Conservation (phyloP, 257 asterid species). For the Eucommia ulmoides region DNA sequence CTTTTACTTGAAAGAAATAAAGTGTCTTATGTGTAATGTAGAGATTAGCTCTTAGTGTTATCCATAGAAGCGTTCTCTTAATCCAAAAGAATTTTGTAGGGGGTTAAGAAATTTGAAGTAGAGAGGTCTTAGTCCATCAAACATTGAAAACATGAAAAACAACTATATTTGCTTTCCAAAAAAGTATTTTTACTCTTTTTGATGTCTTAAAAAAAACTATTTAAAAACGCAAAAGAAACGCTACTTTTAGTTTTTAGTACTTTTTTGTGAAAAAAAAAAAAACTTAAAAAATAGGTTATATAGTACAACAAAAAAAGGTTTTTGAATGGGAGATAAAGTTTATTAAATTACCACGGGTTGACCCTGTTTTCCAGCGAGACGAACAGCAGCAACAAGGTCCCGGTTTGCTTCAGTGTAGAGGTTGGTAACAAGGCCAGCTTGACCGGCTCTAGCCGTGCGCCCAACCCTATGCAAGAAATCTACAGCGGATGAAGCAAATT, state of each 20-base stretch:
- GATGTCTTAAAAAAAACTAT: background rate
- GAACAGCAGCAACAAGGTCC: constrained; percentile 85
- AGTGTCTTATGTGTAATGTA: background rate
- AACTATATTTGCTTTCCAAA: background rate
- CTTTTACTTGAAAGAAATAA: background rate
- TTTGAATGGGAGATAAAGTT: background rate
- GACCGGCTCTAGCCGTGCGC: constrained; percentile 95
- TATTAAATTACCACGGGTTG: constrained; percentile 60
- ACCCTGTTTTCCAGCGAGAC: constrained; percentile 59
- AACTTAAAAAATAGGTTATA: background rate
- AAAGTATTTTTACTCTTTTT: too few species aligned
- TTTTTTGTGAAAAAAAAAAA: background rate
- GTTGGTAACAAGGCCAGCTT: constrained; percentile 83
- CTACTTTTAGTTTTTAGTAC: background rate
- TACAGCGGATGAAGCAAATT: constrained; percentile 84
- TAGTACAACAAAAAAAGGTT: background rate
- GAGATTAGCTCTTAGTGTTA: too few species aligned
- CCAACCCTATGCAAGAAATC: constrained; percentile 98
- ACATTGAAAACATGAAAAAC: too few species aligned
- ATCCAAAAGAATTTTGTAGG: too few species aligned
- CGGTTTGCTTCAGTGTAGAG: constrained; percentile 46
- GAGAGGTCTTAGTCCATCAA: too few species aligned
- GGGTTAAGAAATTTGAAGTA: too few species aligned
- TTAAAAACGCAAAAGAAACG: background rate
- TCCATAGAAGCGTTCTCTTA: too few species aligned